phyloP scores from a whole-genome alignment of 2,329 filamentous ascomycete species.

The Penicillium crustosum region DNA sequence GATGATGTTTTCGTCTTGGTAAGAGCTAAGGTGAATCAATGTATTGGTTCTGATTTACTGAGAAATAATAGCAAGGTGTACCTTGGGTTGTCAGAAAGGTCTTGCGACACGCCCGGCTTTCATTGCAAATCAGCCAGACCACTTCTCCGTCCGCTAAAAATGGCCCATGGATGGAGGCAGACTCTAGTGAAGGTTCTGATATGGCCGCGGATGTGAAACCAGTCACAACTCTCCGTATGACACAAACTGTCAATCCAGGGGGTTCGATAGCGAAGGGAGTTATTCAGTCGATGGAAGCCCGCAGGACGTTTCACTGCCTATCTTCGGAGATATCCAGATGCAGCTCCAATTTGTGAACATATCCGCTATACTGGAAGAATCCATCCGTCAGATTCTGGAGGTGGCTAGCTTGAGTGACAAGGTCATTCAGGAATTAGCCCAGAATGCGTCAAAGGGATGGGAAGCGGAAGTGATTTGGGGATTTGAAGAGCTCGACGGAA shows the following conservation, averaged over 20 bases:
- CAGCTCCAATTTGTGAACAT: slow-evolving; percentile 6
- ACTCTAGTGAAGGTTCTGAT: background rate
- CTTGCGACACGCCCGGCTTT: slow-evolving; percentile 15
- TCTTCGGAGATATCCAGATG: slow-evolving; percentile 21
- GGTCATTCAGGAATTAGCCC: slow-evolving; percentile 17
- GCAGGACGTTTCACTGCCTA: slow-evolving; percentile 13
- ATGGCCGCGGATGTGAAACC: background rate
- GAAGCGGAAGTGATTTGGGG: slow-evolving; percentile 20
- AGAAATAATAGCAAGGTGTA: slow-evolving; percentile 19
- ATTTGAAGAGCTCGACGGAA: slow-evolving; percentile 18
- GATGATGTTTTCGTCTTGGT: slow-evolving; percentile 20
- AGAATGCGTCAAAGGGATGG: slow-evolving; percentile 17
- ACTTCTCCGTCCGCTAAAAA: background rate
- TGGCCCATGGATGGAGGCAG: background rate
- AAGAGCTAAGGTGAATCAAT: background rate
- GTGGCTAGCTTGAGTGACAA: background rate
- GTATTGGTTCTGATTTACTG: background rate
- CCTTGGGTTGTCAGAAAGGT: slow-evolving; percentile 18
- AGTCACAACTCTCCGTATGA: slow-evolving; percentile 13
- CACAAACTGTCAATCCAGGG: slow-evolving; percentile 17
- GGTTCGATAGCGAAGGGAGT: slow-evolving; percentile 18
- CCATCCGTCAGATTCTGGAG: slow-evolving; percentile 3
- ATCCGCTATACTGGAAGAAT: slow-evolving; percentile 8
- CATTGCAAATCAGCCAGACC: slow-evolving; percentile 16
- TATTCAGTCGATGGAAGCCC: slow-evolving; percentile 14